phyloP scores from a whole-genome alignment of 1,284 basidiomycete species.

The Moniliella sp. region DNA sequence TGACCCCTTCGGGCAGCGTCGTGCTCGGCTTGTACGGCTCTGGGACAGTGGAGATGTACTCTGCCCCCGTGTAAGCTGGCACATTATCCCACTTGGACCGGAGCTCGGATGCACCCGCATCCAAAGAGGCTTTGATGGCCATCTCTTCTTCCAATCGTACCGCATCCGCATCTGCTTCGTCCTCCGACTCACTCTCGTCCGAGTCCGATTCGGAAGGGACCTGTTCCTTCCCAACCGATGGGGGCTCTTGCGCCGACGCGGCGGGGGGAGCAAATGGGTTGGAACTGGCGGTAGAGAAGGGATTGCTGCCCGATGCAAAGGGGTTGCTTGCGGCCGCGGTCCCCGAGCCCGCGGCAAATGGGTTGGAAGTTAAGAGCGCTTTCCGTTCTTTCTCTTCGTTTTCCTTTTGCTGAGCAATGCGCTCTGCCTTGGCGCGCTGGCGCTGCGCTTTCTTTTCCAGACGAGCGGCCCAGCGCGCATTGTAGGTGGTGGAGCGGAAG shows the following conservation, averaged over 20 bases:
- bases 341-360: neutral
- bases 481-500: conserved; percentile 23
- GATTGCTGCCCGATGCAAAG: conserved; percentile 13
- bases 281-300: conserved; percentile 1
- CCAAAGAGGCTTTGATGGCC: conserved; percentile 23
- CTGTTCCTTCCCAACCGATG: neutral
- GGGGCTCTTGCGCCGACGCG: conserved; percentile 1
- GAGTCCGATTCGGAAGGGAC: neutral
- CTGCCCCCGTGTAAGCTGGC: neutral
- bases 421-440: conserved; percentile 7
- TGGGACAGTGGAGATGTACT: neutral
- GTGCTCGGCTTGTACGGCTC: neutral
- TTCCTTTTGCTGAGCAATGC: conserved; percentile 3
- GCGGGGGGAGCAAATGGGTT: conserved; percentile 11
- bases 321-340: conserved; percentile 5
- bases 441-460: conserved; percentile 17
- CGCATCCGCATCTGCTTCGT: conserved; percentile 7
- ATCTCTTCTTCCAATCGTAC: conserved; percentile 23
- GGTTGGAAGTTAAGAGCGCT: conserved; percentile 3
- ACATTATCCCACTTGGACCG: conserved; percentile 2
- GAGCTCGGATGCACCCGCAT: conserved; percentile 1
- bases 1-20: conserved; percentile 1
- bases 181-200: conserved; percentile 1
- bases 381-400: conserved; percentile 5
- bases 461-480: conserved; percentile 29